Evolutionary conservation across 2,329 filamentous ascomycete genomes (phyloP).

Genomic region (Fulvia fulva): DNA sequence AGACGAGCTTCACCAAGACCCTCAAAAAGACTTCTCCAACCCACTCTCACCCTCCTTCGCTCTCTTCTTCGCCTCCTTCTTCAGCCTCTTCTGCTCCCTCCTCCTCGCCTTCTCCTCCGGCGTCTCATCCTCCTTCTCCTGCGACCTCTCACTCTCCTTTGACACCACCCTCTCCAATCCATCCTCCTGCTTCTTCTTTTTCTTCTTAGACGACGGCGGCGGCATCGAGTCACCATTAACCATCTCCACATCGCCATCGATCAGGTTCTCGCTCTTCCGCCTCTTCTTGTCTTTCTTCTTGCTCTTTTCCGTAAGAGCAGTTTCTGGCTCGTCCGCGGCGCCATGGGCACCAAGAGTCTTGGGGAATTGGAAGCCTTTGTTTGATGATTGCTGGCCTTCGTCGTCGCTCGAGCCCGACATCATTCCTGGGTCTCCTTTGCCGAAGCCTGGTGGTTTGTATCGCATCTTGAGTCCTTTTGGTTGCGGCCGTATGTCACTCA

Average conservation of each 20-base stretch:
- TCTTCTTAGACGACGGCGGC: conserved; percentile 8
- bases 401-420: conserved; percentile 40
- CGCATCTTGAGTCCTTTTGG: conserved; percentile 64
- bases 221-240: conserved; percentile 6
- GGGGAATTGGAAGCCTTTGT: conserved; percentile 24
- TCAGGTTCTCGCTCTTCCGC: conserved; percentile 28
- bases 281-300: conserved; percentile 34
- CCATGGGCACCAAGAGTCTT: conserved; percentile 24
- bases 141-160: not conserved
- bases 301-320: conserved; percentile 27
- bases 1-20: no score
- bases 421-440: conserved; percentile 40
- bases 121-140: conserved; percentile 2
- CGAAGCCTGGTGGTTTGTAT: conserved; percentile 63
- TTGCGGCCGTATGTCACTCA: conserved; percentile 58
- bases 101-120: conserved; percentile 31
- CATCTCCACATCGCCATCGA: conserved; percentile 33
- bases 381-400: conserved; percentile 36
- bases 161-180: conserved; percentile 1
- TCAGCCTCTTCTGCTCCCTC: conserved; percentile 31
- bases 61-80: conserved; percentile 35
- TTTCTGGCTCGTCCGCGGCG: conserved; percentile 41
- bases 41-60: conserved; percentile 17
- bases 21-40: conserved; percentile 16
- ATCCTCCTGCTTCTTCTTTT: conserved; percentile 14